Evolutionary conservation across 306 rosid species (phyloP).

Genomic region (Vigna hirtella): DNA sequence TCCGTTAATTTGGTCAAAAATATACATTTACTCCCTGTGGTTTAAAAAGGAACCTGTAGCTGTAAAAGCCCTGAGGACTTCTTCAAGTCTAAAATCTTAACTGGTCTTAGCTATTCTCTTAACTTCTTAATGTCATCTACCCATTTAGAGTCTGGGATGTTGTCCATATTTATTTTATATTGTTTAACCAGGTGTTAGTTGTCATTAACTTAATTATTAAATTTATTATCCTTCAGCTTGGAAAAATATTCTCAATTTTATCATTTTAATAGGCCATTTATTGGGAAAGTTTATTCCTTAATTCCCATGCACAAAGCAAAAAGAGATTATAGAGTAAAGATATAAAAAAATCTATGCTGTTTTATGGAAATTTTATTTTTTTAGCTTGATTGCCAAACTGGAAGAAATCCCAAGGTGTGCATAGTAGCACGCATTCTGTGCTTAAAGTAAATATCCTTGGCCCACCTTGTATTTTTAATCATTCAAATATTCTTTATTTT

Average conservation of each 20-base stretch:
- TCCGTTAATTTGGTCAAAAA: not conserved
- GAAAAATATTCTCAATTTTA: not conserved
- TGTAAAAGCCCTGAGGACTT: not conserved
- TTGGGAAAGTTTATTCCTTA: not conserved
- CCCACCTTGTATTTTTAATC: conserved; percentile 3
- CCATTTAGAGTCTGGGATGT: not conserved
- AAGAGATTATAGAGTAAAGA: not conserved
- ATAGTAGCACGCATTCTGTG: conserved; percentile 7
- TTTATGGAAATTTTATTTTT: not conserved
- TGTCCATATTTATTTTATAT: conserved; percentile 1
- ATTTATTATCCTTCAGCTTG: not conserved
- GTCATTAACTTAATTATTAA: not conserved
- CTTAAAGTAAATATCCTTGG: not conserved
- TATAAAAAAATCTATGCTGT: not conserved
- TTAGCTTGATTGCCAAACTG: not conserved
- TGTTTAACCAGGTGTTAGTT: not conserved
- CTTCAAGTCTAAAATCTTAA: not conserved
- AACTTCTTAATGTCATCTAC: not conserved
- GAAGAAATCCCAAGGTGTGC: not conserved
- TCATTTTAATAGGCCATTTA: not conserved
- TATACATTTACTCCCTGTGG: not conserved
- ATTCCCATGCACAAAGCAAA: not conserved
- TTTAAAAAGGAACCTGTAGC: not conserved
- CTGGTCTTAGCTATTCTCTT: not conserved
- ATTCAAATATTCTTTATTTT: conserved; percentile 37